Conservation (phyloP, 2,329 filamentous ascomycete genomes). For the Tolypocladium inflatum region DNA sequence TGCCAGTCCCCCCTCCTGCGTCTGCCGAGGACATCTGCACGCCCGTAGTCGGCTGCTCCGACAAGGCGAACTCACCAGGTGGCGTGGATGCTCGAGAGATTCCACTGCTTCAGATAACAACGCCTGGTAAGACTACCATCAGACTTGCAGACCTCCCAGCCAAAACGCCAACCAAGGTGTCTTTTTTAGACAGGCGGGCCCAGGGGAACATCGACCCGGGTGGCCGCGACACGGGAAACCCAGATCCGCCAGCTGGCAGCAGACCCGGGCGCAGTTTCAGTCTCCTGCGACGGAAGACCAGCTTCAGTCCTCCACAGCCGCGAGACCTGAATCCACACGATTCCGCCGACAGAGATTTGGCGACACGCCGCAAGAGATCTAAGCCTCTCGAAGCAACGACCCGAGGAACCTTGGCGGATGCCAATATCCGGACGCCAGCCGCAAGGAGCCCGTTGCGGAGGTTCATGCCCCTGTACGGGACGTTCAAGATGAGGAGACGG, state of each 20-base stretch:
- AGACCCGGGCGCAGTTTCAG: neutral
- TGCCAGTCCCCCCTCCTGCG: too few species aligned
- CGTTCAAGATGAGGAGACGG: neutral
- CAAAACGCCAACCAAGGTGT: neutral
- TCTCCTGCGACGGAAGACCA: neutral
- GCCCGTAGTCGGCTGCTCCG: neutral
- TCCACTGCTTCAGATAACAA: slow-evolving; percentile 2
- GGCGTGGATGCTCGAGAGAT: neutral
- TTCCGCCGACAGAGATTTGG: neutral
- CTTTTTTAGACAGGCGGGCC: slow-evolving; percentile 28
- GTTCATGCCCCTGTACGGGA: neutral
- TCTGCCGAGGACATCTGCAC: neutral
- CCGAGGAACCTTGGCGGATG: neutral
- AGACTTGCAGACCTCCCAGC: neutral
- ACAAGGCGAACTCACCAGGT: neutral
- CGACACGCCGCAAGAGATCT: neutral
- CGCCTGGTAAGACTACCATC: neutral
- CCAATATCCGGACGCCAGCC: neutral
- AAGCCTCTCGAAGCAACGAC: neutral
- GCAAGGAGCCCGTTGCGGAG: neutral
- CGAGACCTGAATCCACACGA: neutral
- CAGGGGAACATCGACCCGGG: slow-evolving; percentile 6
- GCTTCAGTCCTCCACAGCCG: neutral
- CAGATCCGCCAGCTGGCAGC: too few species aligned
- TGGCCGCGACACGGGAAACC: slow-evolving; percentile 2